A percentile compares a stretch with the other conserved stretches of the same genome.
Evolutionary conservation across 1,284 basidiomycete species (phyloP).

Genomic region (Cystobasidium slooffiae): DNA sequence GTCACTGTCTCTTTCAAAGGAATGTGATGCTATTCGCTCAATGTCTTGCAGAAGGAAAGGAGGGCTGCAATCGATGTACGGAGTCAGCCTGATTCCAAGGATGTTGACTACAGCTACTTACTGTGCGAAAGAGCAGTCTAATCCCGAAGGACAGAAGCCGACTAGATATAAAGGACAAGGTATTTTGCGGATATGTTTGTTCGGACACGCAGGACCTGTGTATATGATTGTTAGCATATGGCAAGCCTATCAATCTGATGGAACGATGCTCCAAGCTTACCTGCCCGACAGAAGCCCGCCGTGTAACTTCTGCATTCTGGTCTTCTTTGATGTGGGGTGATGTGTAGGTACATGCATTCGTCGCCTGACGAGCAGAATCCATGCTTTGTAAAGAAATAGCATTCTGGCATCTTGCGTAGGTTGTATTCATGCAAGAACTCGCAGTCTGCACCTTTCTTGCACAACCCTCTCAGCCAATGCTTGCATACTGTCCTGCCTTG

Average conservation of each 20-base stretch:
- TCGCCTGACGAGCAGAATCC: slow-evolving; percentile 98
- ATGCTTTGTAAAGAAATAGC: slow-evolving; percentile 97
- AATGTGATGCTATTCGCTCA: slow-evolving; percentile 59
- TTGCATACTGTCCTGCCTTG: slow-evolving; percentile 86
- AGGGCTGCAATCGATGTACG: slow-evolving; percentile 29
- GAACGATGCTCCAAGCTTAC: slow-evolving; percentile 60
- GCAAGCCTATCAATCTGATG: neutral
- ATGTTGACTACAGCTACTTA: slow-evolving; percentile 60
- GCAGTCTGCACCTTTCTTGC: slow-evolving; percentile 97
- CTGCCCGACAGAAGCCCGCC: slow-evolving; percentile 90
- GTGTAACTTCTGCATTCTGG: slow-evolving; percentile 91
- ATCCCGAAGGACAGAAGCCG: slow-evolving; percentile 93
- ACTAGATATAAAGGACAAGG: slow-evolving; percentile 89
- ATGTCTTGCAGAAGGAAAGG: slow-evolving; percentile 49
- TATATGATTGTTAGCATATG: neutral
- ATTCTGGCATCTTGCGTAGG: slow-evolving; percentile 97
- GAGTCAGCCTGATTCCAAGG: neutral
- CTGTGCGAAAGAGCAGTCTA: slow-evolving; percentile 90
- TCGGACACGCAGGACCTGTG: slow-evolving; percentile 81
- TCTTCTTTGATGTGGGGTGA: slow-evolving; percentile 81
- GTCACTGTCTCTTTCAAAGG: slow-evolving; percentile 69
- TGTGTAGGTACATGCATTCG: slow-evolving; percentile 97
- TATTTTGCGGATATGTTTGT: slow-evolving; percentile 89
- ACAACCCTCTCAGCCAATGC: slow-evolving; percentile 96
- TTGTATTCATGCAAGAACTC: slow-evolving; percentile 99